Evolutionary conservation across 2,329 filamentous ascomycete genomes (phyloP).

Genomic region (Alternaria hordeiaustralica): DNA sequence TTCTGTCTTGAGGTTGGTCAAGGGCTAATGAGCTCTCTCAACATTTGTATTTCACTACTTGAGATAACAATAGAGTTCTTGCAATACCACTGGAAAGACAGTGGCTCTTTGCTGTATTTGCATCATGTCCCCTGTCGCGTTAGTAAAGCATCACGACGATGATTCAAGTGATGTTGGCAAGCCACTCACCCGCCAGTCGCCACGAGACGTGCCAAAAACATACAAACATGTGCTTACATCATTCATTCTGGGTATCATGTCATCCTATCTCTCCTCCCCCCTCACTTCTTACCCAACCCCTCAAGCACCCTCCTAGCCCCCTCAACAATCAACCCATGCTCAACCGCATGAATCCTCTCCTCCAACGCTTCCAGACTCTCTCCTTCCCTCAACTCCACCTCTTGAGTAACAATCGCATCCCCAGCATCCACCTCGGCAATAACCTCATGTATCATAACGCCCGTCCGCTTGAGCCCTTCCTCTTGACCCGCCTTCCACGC

Average conservation of each 20-base stretch:
- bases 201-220: not conserved
- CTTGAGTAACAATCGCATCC: slow-evolving; percentile 71
- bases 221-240: not conserved
- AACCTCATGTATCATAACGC: slow-evolving; percentile 90
- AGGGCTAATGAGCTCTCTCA: not conserved
- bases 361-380: slow-evolving; percentile 69
- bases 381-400: slow-evolving; percentile 68
- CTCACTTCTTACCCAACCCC: slow-evolving; percentile 30
- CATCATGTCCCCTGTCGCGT: not conserved
- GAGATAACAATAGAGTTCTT: rapidly evolving
- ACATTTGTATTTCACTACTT: not conserved
- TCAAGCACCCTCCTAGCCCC: slow-evolving; percentile 65
- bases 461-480: slow-evolving; percentile 71
- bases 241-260: slow-evolving; percentile 10
- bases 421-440: slow-evolving; percentile 78
- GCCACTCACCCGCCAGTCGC: too few relatives aligned
- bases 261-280: not conserved
- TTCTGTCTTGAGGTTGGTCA: not conserved
- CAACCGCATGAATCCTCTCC: slow-evolving; percentile 74
- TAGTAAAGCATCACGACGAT: not conserved
- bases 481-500: slow-evolving; percentile 76
- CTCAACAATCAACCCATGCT: slow-evolving; percentile 81
- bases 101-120: not conserved
- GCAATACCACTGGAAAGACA: not conserved
- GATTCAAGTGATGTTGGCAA: not conserved